Conservation (phyloP, 176 grass and related monocot genomes). For the Lolium multiflorum region DNA sequence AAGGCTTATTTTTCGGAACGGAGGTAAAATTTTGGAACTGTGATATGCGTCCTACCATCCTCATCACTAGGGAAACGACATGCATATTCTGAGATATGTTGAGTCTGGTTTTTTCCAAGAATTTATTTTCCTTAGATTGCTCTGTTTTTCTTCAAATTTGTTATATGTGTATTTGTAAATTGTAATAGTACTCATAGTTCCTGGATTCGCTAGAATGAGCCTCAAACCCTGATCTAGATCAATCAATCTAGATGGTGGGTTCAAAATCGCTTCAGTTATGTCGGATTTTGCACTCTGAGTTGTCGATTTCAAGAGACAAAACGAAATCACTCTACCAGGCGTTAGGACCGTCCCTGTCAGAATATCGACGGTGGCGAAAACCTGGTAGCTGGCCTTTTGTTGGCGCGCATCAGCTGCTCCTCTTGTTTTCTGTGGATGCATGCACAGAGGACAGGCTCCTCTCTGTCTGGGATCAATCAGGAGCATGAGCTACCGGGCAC, state of each 20-base stretch:
- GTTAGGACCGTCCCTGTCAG: not conserved
- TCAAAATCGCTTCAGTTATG: not conserved
- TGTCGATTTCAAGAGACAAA: not conserved
- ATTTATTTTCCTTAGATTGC: not conserved
- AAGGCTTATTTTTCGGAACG: not conserved
- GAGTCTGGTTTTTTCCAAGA: not conserved
- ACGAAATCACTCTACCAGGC: too few relatives aligned
- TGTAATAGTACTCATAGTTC: not conserved
- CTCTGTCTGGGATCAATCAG: not conserved
- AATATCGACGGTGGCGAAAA: not conserved
- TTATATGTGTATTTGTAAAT: constrained; percentile 1
- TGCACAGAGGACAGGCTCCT: not conserved
- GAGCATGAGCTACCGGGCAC: not conserved
- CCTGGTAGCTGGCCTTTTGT: not conserved
- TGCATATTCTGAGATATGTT: constrained; percentile 11
- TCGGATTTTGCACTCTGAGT: not conserved
- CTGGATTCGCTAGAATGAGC: not conserved
- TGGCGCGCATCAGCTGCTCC: not conserved
- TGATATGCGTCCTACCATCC: not conserved
- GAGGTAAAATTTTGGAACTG: not conserved
- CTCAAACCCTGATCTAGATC: not conserved
- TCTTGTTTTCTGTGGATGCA: not conserved
- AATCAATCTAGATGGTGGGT: not conserved
- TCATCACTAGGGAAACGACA: not conserved
- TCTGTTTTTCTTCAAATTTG: not conserved